Base-by-base conservation (phyloP, 78 protist genomes). In the Pirum gemmata region DNA sequence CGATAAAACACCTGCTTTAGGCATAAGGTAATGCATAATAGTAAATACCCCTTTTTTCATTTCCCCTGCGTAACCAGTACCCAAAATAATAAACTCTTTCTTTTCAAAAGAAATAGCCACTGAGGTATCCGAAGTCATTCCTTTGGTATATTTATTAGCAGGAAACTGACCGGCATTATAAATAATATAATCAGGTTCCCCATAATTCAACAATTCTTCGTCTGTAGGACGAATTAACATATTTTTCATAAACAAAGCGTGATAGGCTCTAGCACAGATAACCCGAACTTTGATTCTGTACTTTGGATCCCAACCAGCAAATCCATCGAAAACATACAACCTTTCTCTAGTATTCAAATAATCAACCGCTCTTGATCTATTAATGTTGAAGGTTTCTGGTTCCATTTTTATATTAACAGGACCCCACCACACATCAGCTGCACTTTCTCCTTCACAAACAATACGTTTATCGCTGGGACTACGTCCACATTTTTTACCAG, bases 1-100 rank as follows among this genome's bases (percentile, higher is more conserved):
- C 73, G 96, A 92, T 25, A 97, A 94, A 38, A 90, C 92, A 41
- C 96, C 96, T 78, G 38, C 77, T 91, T 89, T 89, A 37, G 99
- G 97, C 94, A 97, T 91, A 73, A 83, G 73, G 88, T 96, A 96
- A 92, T 93, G 88, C 96, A 96, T 93, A 73, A 96, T 86, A 67
- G 98, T 93, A 91, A 97, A 93, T 39, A 96, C 83, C 40, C 98
- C 97, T 93, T 97, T 97, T 94, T 97, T 97, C 97, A 97, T 96
- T 91, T 97, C 99, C 34, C 99, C 99, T 0, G 96, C 94, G n/a
- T 95, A 95, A 84, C 94, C 95, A 34, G 98, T 92, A 38, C 99
- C 99, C 0, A 93, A 90, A 83, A 97, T 96, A 39, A 97, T 95
- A 93, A 92, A 84, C 86, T 95, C 96, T 13, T 40, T 1, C 86